Conservation (phyloP, 2,329 filamentous ascomycete species). For the Lojkania enalia region DNA sequence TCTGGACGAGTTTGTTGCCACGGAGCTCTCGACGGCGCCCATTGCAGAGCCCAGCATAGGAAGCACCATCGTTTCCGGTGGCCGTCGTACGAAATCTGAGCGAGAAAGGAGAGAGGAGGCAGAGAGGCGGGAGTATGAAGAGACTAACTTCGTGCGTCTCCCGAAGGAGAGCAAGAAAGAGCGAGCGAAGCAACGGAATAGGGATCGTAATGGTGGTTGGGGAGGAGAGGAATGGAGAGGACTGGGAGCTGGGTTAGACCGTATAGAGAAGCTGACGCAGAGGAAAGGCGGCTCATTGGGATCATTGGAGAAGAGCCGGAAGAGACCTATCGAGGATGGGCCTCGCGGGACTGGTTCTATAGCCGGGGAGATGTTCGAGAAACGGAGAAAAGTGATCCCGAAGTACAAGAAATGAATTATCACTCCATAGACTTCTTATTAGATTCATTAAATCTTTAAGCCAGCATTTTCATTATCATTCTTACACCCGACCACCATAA, state of each 20-base stretch:
- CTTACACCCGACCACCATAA: too few species aligned
- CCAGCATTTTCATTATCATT: too few species aligned
- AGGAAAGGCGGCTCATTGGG: constrained; percentile 59
- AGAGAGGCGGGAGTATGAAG: constrained; percentile 85
- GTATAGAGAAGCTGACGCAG: constrained; percentile 81
- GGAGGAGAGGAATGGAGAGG: constrained; percentile 94
- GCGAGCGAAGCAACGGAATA: constrained; percentile 62
- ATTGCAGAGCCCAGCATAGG: constrained; percentile 88
- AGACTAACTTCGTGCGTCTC: constrained; percentile 85
- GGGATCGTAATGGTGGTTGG: constrained; percentile 59
- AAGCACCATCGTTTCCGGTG: constrained; percentile 79
- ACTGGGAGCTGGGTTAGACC: constrained; percentile 80
- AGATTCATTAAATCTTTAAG: too few species aligned
- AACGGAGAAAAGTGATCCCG: constrained; percentile 44
- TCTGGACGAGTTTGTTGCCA: constrained; percentile 87
- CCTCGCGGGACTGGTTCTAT: constrained; percentile 66
- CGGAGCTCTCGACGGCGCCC: constrained; percentile 81
- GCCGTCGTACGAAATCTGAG: constrained; percentile 76
- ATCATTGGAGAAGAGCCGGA: constrained; percentile 81
- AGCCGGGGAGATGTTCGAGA: constrained; percentile 72
- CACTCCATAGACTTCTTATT: too few species aligned
- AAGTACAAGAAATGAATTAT: constrained; percentile 28
- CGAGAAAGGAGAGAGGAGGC: constrained; percentile 75
- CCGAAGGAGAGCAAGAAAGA: constrained; percentile 90
- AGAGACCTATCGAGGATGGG: constrained; percentile 75